A percentile compares a stretch with the other conserved stretches of the same genome.
Evolutionary conservation across 2,329 filamentous ascomycete species (phyloP).

Genomic region (Fusarium nanum): DNA sequence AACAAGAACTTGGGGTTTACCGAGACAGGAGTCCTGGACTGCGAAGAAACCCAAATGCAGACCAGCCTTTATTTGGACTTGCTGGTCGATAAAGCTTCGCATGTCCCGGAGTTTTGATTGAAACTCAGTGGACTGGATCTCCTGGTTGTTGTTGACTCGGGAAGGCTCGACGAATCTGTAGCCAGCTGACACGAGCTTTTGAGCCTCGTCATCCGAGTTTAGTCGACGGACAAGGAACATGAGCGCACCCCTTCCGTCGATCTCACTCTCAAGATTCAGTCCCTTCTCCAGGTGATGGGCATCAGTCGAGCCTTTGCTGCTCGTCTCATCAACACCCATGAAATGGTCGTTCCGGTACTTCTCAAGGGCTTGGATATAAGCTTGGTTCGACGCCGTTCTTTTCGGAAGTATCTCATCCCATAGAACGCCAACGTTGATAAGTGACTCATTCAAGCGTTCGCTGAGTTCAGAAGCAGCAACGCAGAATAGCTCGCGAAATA

Average conservation of each 20-base stretch:
- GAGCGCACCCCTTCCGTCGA: conserved; percentile 77
- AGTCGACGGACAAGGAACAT: conserved; percentile 81
- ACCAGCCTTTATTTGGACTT: conserved; percentile 55
- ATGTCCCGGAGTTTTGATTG: conserved; percentile 71
- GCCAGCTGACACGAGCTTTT: conserved; percentile 74
- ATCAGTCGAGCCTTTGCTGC: conserved; percentile 26
- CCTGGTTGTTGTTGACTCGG: conserved; percentile 78
- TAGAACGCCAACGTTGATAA: conserved; percentile 74
- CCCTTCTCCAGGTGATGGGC: conserved; percentile 56
- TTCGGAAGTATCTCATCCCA: conserved; percentile 83
- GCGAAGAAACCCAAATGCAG: conserved; percentile 70
- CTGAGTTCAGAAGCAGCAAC: conserved; percentile 80
- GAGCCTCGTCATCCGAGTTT: conserved; percentile 66
- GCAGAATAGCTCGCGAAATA: conserved; percentile 87
- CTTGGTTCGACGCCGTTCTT: conserved; percentile 53
- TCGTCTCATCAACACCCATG: background rate
- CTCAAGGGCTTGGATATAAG: conserved; percentile 25
- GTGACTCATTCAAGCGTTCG: conserved; percentile 69
- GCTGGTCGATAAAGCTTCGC: conserved; percentile 64
- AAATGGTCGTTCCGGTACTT: background rate
- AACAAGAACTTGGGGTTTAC: conserved; percentile 72
- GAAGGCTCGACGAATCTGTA: conserved; percentile 79
- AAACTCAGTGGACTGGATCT: conserved; percentile 74
- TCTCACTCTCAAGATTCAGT: conserved; percentile 42
- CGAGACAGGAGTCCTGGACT: conserved; percentile 46